Evolutionary conservation across 495 filamentous ascomycete species (phyloP), one percentile per base, ranked within the genome.

Genomic region (Coniosporium apollinis): DNA sequence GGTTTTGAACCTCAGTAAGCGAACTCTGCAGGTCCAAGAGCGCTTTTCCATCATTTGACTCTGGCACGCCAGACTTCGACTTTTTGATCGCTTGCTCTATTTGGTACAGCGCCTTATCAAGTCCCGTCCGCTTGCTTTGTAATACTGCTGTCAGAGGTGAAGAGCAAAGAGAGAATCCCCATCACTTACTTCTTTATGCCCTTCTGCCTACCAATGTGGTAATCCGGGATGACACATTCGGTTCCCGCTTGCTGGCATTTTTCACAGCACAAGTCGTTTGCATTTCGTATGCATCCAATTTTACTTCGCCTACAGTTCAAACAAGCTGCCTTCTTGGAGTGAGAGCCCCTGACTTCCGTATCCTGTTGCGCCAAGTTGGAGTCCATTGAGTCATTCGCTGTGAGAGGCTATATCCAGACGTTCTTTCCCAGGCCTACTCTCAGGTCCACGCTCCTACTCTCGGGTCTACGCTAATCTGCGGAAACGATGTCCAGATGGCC

Each of bases 61-160:
- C 57, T 13, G 61, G 52, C 2, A 48, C 47, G 39, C 65, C 60
- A 7, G 61, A 51, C 33, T 61, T 69, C 0, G 69, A 70, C n/a
- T 68, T 64, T 44, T 74, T 70, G 30, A 82, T 66, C 10, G 74
- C 77, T 48, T 80, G 71, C 43, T 80, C 74, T 31, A 82, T 76
- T 46, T 79, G 75, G 46, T 76, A 69, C 18, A 82, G 62, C 1
- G 77, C 76, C 51, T 79, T 82, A 37, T 79, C 76, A 34, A 82
- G 51, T 0, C 77, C 77, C 22, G 70, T 77, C 18, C 76, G 72
- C 50, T 82, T 82, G 50, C 76, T 81, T 42, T 7, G 34, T 41
- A 15, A 39, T 15, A 16, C n/a, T 37, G 45, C 36, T 48, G 28
- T 30, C 19, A 30, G 16, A 22, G 14, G 16, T 22, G n/a, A n/a